Conservation (phyloP, 176 grass and related monocot genomes). For the Eleusine indica region DNA sequence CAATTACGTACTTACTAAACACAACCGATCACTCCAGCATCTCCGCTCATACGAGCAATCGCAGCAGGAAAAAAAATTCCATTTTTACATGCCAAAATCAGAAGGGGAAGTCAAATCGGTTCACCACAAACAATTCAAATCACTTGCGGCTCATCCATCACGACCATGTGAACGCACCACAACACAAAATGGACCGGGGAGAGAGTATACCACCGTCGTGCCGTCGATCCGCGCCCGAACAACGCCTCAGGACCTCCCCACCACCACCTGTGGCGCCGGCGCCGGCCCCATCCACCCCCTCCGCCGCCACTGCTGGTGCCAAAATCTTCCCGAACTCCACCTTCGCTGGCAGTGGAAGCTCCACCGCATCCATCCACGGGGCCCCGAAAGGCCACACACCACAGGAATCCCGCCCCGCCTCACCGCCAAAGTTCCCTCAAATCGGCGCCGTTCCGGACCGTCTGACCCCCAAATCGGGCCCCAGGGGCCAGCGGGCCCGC, state of each 20-base stretch:
- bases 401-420: not conserved
- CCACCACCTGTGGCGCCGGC: conserved; percentile 15
- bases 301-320: conserved; percentile 26
- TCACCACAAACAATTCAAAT: conserved; percentile 6
- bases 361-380: conserved; percentile 72
- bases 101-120: conserved; percentile 26
- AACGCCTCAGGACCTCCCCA: conserved; percentile 45
- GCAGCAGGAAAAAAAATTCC: not conserved
- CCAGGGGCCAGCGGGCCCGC: not conserved
- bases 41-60: not conserved
- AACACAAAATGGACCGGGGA: not conserved
- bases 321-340: conserved; percentile 64
- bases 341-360: conserved; percentile 69
- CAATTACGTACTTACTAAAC: not conserved
- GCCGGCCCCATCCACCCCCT: conserved; percentile 46
- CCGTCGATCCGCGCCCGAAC: conserved; percentile 37
- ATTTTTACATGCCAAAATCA: not conserved
- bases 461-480: conserved; percentile 41
- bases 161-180: not conserved
- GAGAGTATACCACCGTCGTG: conserved; percentile 26
- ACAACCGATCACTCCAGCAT: not conserved
- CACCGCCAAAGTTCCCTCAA: conserved; percentile 21
- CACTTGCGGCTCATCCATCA: not conserved
- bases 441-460: conserved; percentile 41
- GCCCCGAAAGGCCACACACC: not conserved